phyloP scores from a whole-genome alignment of 768 basidiomycete species.

The Leucosporidium creatinivorum region DNA sequence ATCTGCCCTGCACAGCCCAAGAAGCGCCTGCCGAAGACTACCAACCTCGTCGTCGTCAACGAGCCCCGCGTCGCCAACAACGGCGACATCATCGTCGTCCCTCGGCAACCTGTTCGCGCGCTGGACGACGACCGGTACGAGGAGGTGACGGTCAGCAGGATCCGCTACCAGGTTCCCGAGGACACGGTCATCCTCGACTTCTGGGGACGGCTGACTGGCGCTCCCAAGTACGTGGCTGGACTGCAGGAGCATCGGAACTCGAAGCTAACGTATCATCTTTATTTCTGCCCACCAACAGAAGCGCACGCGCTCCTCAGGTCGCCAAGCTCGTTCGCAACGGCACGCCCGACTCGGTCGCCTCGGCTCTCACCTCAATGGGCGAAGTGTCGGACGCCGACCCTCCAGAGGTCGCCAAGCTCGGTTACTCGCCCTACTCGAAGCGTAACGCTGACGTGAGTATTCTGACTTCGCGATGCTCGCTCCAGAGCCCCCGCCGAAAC shows the following conservation, averaged over 20 bases:
- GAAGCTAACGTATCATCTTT: too few relatives aligned
- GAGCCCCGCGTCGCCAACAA: constrained; percentile 72
- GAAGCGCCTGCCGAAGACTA: constrained; percentile 14
- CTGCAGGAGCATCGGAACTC: too few relatives aligned
- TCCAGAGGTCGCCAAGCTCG: constrained; percentile 8
- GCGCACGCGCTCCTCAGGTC: background rate
- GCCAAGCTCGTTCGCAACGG: background rate
- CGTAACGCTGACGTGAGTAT: background rate
- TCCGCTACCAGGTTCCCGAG: constrained; percentile 88
- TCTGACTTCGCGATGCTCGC: background rate
- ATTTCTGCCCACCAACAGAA: background rate
- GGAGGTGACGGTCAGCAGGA: constrained; percentile 67
- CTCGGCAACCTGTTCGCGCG: constrained; percentile 45
- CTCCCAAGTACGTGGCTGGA: background rate
- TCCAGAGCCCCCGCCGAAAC: too few relatives aligned
- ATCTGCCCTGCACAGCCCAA: constrained; percentile 7
- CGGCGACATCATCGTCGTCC: constrained; percentile 81
- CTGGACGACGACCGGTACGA: constrained; percentile 49
- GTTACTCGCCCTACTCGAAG: constrained; percentile 9
- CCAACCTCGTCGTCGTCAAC: constrained; percentile 63
- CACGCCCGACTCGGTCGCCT: background rate
- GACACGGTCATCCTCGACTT: constrained; percentile 87
- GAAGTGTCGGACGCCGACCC: constrained; percentile 9
- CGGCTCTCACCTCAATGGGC: constrained; percentile 1
- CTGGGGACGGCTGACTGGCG: constrained; percentile 59